phyloP scores from a whole-genome alignment of 2,329 filamentous ascomycete genomes.

The Monilinia fructigena region DNA sequence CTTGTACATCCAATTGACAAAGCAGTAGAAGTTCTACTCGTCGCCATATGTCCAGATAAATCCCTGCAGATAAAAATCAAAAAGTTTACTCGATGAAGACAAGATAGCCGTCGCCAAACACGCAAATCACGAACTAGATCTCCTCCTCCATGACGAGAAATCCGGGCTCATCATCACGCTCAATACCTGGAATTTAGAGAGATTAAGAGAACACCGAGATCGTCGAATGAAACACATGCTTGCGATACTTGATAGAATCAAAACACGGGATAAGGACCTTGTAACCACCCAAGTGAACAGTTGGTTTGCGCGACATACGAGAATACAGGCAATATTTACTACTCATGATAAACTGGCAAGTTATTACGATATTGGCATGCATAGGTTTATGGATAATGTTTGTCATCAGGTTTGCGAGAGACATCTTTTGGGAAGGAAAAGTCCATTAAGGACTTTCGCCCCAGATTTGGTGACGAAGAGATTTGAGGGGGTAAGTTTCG shows the following conservation, averaged over 20 bases:
- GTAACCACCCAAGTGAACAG: not conserved
- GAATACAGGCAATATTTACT: slow-evolving; percentile 21
- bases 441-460: slow-evolving; percentile 27
- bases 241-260: not conserved
- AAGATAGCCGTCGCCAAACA: not conserved
- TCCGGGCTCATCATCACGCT: slow-evolving; percentile 5
- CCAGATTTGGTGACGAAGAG: slow-evolving; percentile 18
- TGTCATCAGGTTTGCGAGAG: slow-evolving; percentile 31
- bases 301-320: not conserved
- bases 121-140: not conserved
- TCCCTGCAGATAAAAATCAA: not conserved
- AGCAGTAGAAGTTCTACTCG: not conserved
- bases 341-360: slow-evolving; percentile 25
- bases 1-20: not conserved
- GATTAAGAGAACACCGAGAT: too few species aligned
- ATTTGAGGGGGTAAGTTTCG: slow-evolving; percentile 3
- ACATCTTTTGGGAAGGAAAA: slow-evolving; percentile 27
- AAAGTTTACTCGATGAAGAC: not conserved
- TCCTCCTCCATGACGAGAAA: not conserved
- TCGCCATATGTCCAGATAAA: not conserved
- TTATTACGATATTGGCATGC: slow-evolving; percentile 27
- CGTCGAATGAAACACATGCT: not conserved
- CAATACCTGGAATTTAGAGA: slow-evolving; percentile 2
- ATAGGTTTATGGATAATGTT: slow-evolving; percentile 31
- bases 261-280: not conserved